Evolutionary conservation across 139 green algal genomes (phyloP).

Genomic region (Auxenochlorella pyrenoidosa): DNA sequence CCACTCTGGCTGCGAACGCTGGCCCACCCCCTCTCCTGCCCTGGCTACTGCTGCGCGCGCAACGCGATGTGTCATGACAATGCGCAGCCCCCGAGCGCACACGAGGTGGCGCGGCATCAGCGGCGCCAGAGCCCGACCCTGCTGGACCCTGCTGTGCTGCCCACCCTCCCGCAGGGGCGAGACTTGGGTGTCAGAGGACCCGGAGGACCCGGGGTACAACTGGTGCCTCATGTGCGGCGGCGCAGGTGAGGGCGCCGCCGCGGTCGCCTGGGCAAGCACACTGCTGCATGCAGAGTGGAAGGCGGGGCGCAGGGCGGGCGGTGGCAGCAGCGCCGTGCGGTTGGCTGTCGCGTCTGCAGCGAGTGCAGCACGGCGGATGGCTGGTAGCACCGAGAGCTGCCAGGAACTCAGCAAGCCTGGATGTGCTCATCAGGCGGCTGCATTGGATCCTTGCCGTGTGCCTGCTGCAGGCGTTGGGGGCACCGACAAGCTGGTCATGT

Average conservation of each 20-base stretch:
- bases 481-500: constrained; percentile 14
- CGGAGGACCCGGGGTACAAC: neutral
- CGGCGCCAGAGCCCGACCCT: too few relatives aligned
- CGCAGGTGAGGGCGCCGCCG: neutral
- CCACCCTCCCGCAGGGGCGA: neutral
- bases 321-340: too few relatives aligned
- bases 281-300: neutral
- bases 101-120: too few relatives aligned
- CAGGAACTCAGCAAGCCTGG: neutral
- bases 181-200: neutral
- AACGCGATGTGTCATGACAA: too few relatives aligned
- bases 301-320: too few relatives aligned
- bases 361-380: too few relatives aligned
- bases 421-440: too few relatives aligned
- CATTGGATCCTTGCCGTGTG: neutral
- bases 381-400: neutral
- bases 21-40: neutral
- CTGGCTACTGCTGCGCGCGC: neutral
- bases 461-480: neutral
- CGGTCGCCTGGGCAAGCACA: neutral
- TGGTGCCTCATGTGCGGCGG: constrained; percentile 14
- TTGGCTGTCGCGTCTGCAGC: too few relatives aligned
- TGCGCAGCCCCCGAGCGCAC: too few relatives aligned
- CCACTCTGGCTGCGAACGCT: neutral
- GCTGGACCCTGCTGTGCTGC: too few relatives aligned